Evolutionary conservation across 129 eudicot genomes (phyloP).

Genomic region (Chrysanthemum lavandulifolium): DNA sequence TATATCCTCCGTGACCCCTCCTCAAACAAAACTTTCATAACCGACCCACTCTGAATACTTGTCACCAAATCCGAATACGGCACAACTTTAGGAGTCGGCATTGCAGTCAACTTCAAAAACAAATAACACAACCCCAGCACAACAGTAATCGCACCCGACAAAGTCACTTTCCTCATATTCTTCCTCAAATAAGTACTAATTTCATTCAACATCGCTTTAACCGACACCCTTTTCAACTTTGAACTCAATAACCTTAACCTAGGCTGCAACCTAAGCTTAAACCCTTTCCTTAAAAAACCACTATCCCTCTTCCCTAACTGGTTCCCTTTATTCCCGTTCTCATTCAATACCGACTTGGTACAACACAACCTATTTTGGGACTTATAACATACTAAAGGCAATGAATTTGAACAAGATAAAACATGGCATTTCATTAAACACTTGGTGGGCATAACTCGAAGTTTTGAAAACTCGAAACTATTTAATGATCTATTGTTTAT

Average conservation of each 20-base stretch:
- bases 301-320: slow-evolving; percentile 34
- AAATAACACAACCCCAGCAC: slow-evolving; percentile 74
- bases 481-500: slow-evolving; percentile 44
- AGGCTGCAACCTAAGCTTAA: slow-evolving; percentile 73
- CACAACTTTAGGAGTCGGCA: slow-evolving; percentile 71
- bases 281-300: slow-evolving; percentile 36
- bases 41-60: slow-evolving; percentile 64
- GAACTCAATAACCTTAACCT: slow-evolving; percentile 58
- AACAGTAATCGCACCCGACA: slow-evolving; percentile 55
- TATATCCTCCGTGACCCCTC: slow-evolving; percentile 88
- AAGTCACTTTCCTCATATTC: slow-evolving; percentile 53
- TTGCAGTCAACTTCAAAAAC: slow-evolving; percentile 67
- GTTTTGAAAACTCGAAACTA: slow-evolving; percentile 35
- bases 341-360: slow-evolving; percentile 37
- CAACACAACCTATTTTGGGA: slow-evolving; percentile 34
- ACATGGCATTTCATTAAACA: slow-evolving; percentile 35
- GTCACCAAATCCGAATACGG: slow-evolving; percentile 81
- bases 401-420: slow-evolving; percentile 39
- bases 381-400: slow-evolving; percentile 37
- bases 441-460: slow-evolving; percentile 34
- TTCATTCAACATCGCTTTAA: slow-evolving; percentile 48
- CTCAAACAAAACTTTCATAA: slow-evolving; percentile 73
- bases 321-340: slow-evolving; percentile 33
- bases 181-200: slow-evolving; percentile 55
- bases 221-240: slow-evolving; percentile 49